Evolutionary conservation across 306 rosid species (phyloP).

Genomic region (Cucurbita maxima): DNA sequence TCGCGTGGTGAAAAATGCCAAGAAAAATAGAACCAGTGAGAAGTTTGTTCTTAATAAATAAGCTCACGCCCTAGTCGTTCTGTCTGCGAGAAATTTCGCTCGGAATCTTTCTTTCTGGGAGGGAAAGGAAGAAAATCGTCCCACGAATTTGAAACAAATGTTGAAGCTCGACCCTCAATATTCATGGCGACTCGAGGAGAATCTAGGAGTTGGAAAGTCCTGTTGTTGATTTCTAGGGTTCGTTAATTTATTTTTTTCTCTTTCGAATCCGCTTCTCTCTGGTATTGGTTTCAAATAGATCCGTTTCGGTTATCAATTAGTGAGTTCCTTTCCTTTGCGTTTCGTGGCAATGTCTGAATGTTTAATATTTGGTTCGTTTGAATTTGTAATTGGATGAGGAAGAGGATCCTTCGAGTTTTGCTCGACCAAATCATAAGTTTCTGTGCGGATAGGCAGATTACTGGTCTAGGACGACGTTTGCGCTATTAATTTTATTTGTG

Average conservation of each 20-base stretch:
- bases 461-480: not conserved
- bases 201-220: not conserved
- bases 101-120: slow-evolving; percentile 3
- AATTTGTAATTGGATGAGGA: slow-evolving; percentile 16
- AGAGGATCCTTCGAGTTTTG: slow-evolving; percentile 19
- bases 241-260: slow-evolving; percentile 11
- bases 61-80: slow-evolving; percentile 36
- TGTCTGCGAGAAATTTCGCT: slow-evolving; percentile 5
- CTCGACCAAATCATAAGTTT: slow-evolving; percentile 9
- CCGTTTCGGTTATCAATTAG: slow-evolving; percentile 14
- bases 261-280: not conserved
- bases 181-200: not conserved
- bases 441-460: not conserved
- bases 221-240: slow-evolving; percentile 50
- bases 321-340: slow-evolving; percentile 14
- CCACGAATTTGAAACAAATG: not conserved
- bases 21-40: slow-evolving; percentile 4
- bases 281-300: slow-evolving; percentile 5
- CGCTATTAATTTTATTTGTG: slow-evolving; percentile 7
- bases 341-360: slow-evolving; percentile 2
- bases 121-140: slow-evolving; percentile 6
- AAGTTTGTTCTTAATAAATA: slow-evolving; percentile 8
- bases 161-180: slow-evolving; percentile 11
- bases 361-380: slow-evolving; percentile 15
- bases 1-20: slow-evolving; percentile 11